Base-by-base conservation (phyloP, 169 alveolate genomes). In the Cryptosporidium ubiquitum region DNA sequence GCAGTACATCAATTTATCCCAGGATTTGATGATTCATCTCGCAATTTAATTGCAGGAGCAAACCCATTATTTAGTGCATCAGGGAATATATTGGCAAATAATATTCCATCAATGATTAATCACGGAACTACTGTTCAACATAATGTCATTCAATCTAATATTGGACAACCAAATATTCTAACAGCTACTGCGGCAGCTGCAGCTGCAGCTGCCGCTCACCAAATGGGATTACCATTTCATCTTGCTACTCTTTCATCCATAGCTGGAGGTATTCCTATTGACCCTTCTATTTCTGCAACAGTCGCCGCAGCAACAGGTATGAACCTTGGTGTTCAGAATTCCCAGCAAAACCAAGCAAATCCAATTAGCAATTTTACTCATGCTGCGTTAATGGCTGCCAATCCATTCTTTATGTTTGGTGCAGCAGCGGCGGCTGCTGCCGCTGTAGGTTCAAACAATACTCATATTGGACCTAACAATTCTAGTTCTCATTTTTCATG, bases 361-460 rank as follows among this genome's bases (percentile, higher is more conserved):
- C 18, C 79, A 23, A 42, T 79, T 31, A 79, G 20, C 14, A 64
- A 42, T 31, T 64, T 79, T 64, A 31, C 89, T 14, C 89, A 79
- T 10, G 89, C 89, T 10, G 64, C 84, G 1, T 47, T 79, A 9
- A 79, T 64, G 73, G 89, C 89, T 2, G 79, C 89, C 3, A 79
- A 79, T 23, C 89, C 89, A 0, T 79, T 79, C 68, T 61, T 79
- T 47, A 79, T 79, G 89, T 79, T 79, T 79, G 68, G 89, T n/a
- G 89, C 89, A 0, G 75, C 89, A 0, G 86, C 86, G 5, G 85
- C 85, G 2, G 85, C 85, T 1, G 85, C 85, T 9, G 85, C 85
- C 3, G 85, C 85, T 1, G 85, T 58, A 31, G 52, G 70, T 55
- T 73, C 85, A 5, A 39, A 14, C 33, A 73, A 73, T 35, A 52